phyloP scores from a whole-genome alignment of 2,329 filamentous ascomycete species.

The Rhinocladiella mackenziei region DNA sequence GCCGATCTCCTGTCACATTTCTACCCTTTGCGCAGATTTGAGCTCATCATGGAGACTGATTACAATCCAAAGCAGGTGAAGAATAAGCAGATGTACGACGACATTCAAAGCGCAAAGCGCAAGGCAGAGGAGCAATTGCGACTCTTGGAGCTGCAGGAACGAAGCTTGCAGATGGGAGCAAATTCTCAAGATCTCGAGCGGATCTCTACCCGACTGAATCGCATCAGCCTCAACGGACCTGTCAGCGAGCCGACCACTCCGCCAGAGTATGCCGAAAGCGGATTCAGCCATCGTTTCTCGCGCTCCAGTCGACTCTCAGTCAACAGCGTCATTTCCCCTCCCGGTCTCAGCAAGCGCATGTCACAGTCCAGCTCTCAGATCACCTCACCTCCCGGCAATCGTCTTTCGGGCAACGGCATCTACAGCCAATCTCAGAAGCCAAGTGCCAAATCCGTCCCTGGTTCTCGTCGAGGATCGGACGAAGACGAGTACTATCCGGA shows the following conservation, averaged over 20 bases:
- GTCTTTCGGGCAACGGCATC: conserved; percentile 48
- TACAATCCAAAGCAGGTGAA: conserved; percentile 63
- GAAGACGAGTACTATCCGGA: conserved; percentile 76
- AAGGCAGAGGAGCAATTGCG: conserved; percentile 92
- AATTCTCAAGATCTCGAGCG: conserved; percentile 73
- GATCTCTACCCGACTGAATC: conserved; percentile 61
- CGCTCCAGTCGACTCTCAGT: conserved; percentile 85
- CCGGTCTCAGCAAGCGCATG: conserved; percentile 68
- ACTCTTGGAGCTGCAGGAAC: conserved; percentile 59
- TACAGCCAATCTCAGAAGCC: conserved; percentile 49
- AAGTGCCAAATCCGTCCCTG: conserved; percentile 80
- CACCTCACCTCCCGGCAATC: conserved; percentile 68
- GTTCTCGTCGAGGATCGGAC: conserved; percentile 82
- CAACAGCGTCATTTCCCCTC: conserved; percentile 78
- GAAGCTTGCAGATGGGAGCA: conserved; percentile 67
- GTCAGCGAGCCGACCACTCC: conserved; percentile 95
- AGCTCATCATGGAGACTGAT: conserved; percentile 45
- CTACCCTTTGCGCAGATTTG: background rate
- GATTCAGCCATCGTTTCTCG: conserved; percentile 75
- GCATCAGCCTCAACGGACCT: conserved; percentile 54
- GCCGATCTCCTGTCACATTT: conserved; percentile 1
- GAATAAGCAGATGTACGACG: conserved; percentile 89
- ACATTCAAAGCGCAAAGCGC: conserved; percentile 80
- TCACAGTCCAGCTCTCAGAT: conserved; percentile 74
- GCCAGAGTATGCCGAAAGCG: conserved; percentile 81